Percentiles rank a stretch among this genome's conserved stretches.
Conservation (phyloP, 768 basidiomycete species). For the Zangia roseola region DNA sequence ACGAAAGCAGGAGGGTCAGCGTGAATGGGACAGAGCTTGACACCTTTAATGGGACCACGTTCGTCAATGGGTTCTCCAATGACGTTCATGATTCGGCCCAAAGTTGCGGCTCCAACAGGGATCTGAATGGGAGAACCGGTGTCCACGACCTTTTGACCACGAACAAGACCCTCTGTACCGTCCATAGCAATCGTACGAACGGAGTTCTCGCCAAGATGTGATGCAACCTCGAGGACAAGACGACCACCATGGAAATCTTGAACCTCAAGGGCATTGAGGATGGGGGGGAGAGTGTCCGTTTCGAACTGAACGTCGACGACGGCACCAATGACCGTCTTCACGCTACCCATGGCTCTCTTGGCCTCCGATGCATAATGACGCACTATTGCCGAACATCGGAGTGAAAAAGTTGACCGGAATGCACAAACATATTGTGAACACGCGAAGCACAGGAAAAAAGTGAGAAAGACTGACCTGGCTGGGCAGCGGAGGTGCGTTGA, state of each 20-base stretch:
- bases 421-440: slow-evolving; percentile 1
- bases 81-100: slow-evolving; percentile 99
- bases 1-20: slow-evolving; percentile 97
- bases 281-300: slow-evolving; percentile 85
- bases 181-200: slow-evolving; percentile 99
- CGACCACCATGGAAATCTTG: slow-evolving; percentile 92
- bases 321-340: slow-evolving; percentile 99
- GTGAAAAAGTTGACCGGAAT: not conserved
- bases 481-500: slow-evolving; percentile 45
- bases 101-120: slow-evolving; percentile 90
- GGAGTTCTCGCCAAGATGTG: slow-evolving; percentile 98
- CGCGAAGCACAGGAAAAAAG: not conserved
- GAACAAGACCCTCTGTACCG: slow-evolving; percentile 99
- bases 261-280: slow-evolving; percentile 98
- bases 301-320: slow-evolving; percentile 99
- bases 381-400: slow-evolving; percentile 36
- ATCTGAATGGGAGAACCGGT: slow-evolving; percentile 96
- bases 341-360: slow-evolving; percentile 66
- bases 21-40: slow-evolving; percentile 90
- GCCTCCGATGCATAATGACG: slow-evolving; percentile 93
- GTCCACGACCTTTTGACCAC: slow-evolving; percentile 96
- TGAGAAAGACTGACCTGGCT: slow-evolving; percentile 48
- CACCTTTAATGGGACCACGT: slow-evolving; percentile 97
- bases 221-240: slow-evolving; percentile 98
- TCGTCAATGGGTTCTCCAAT: slow-evolving; percentile 99